Evolutionary conservation across 768 basidiomycete species (phyloP), one percentile per base, ranked within the genome.

Genomic region (Calvatia gigantea): DNA sequence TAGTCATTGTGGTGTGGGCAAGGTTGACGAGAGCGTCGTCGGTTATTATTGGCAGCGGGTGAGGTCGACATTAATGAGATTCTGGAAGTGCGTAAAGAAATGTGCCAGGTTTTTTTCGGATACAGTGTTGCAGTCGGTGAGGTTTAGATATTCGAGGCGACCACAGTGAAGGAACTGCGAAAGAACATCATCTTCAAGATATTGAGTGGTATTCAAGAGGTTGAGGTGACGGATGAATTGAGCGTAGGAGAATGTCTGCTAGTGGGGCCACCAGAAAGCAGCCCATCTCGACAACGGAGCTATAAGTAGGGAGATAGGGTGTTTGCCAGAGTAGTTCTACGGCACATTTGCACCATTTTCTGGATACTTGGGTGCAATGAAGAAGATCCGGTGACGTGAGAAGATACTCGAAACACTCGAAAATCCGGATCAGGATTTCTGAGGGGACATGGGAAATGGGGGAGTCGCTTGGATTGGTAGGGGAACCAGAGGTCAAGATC

Each of bases 251-350:
- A 98, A 97, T 0, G 90, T 89, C 64, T 86, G 82, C n/a, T 52
- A 85, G 80, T 17, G 78, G 70, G 35, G 74, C 72, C 27, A 76
- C 73, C 61, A 98, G 75, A 46, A 94, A 76, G 54, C 78, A 74
- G 64, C 91, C 81, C 82, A 98, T 87, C 70, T 86, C 85, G 65
- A 85, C 78, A 50, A 97, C 80, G 33, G 88, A 86, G 52, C 79
- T 72, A 54, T 84, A 76, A 55, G 82, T 83, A 23, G 83, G 75
- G 66, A 98, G 84, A 51, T 77, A 76, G 17, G 95, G 95, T 64
- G 91, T 89, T 69, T 94, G 88, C 95, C 95, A 99, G 21, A 98
- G 78, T 19, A 98, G 80, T 69, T 98, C 92, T 39, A 95, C 94
- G 28, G 93, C 86, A 70, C 94, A 97, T 67, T 95, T 89, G 77